These are phyloP conservation scores for Pyricularia pennisetigena DNA, from an alignment of 2,329 filamentous ascomycete genomes.

Conservation along the genomic window DNA sequence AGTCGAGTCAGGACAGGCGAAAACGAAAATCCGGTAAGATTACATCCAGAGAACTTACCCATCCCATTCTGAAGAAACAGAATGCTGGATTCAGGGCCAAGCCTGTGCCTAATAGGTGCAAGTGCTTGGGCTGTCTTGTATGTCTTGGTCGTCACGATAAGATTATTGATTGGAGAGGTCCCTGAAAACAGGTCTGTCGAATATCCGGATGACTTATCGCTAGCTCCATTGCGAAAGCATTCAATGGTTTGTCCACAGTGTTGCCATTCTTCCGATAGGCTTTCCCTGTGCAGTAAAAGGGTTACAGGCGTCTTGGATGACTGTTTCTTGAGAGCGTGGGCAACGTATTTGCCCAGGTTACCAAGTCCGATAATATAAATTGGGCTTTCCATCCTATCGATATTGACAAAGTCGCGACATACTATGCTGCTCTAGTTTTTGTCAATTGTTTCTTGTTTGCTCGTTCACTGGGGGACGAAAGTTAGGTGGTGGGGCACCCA, in stretches of 20 bases:
- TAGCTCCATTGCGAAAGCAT: background rate
- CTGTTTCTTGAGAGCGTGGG: slow-evolving; percentile 56
- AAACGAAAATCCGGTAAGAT: background rate
- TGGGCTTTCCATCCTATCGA: background rate
- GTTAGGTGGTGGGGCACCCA: too few species aligned
- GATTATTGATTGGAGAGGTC: slow-evolving; percentile 46
- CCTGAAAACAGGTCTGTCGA: background rate
- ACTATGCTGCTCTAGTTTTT: background rate
- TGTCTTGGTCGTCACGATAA: slow-evolving; percentile 74
- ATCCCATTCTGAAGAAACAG: slow-evolving; percentile 83
- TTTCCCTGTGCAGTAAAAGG: slow-evolving; percentile 60
- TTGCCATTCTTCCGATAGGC: slow-evolving; percentile 38
- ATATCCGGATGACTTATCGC: background rate
- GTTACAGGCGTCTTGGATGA: slow-evolving; percentile 61
- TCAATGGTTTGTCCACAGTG: slow-evolving; percentile 20
- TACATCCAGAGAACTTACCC: slow-evolving; percentile 38
- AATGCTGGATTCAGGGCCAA: slow-evolving; percentile 58
- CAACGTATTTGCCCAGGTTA: slow-evolving; percentile 72
- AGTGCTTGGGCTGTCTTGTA: slow-evolving; percentile 53
- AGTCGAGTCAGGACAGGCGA: background rate
- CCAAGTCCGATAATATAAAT: slow-evolving; percentile 75
- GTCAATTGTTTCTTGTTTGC: background rate
- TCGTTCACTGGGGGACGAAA: too few species aligned
- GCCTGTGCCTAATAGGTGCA: slow-evolving; percentile 48
- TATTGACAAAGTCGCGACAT: background rate